Base-by-base conservation (phyloP, 129 eudicot species). In the Saposhnikovia divaricata region DNA sequence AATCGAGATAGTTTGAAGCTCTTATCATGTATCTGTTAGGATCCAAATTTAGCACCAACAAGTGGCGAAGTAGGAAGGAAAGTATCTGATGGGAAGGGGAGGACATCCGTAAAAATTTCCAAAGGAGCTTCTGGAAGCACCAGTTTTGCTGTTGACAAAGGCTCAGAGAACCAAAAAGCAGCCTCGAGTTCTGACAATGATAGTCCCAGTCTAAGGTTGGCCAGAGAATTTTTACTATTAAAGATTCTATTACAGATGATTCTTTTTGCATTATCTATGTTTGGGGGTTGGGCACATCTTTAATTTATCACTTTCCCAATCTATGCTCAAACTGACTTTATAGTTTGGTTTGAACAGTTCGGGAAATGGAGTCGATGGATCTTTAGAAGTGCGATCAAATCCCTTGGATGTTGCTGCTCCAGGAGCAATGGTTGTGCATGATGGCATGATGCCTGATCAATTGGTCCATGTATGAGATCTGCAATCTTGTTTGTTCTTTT, bases 121-220 rank as follows among this genome's bases (percentile, higher is more conserved):
- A 90, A 86, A 89, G 97, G 89, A 47, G 72, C 80, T 86, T 85
- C 92, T 11, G 92, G 87, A 79, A 87, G 83, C 44, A 86, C 83
- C 66, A 83, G 82, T 74, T 72, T 43, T 50, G 47, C 16, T 72
- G 87, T 86, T 70, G 84, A 81, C 13, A 88, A 86, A 80, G 88
- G 70, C 75, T 86, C 83, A 80, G 96, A 93, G 76, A 89, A 83
- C 74, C 96, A 88, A 61, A 91, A 88, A 80, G 88, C 88, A 50
- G 85, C 97, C 85, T 91, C 98, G 18, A 94, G 98, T 79, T 90
- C 97, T 27, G 97, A 93, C 82, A 91, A 93, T 87, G 98, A 93
- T 86, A 87, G 89, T 79, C 97, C 90, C 71, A 90, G 91, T 47
- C 91, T 91, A 77, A 94, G 98, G 98, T 94, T 81, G 78, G 40